These are phyloP conservation scores for Piromyces finnis DNA, from an alignment of 192 early-diverging fungal species.

Conservation along the genomic window DNA sequence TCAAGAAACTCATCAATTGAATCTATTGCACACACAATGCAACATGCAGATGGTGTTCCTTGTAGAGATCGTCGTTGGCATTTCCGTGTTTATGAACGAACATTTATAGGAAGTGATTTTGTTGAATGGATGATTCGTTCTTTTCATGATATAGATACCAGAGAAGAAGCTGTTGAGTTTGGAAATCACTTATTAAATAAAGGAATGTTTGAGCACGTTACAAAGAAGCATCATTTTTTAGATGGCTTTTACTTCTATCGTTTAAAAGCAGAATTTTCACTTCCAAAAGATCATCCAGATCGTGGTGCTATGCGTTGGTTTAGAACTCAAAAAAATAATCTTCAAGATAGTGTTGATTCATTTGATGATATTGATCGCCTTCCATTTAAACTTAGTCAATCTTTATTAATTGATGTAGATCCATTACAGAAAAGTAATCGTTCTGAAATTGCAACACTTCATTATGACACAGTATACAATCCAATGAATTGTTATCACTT, in stretches of 20 bases:
- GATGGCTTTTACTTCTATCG: conserved; percentile 86
- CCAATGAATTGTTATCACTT: conserved; percentile 78
- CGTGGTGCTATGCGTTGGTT: conserved; percentile 15
- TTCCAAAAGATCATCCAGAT: background rate
- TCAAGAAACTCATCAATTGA: conserved; percentile 23
- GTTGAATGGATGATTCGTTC: conserved; percentile 74
- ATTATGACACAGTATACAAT: conserved; percentile 82
- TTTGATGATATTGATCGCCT: background rate
- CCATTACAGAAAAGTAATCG: conserved; percentile 54
- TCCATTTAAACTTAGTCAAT: conserved; percentile 39
- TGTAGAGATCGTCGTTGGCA: conserved; percentile 76
- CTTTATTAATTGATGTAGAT: conserved; percentile 68
- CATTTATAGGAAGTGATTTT: conserved; percentile 65
- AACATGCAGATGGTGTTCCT: conserved; percentile 41
- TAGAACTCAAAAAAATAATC: conserved; percentile 9
- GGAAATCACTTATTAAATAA: conserved; percentile 61
- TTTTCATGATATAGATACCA: conserved; percentile 53
- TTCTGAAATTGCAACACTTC: conserved; percentile 65
- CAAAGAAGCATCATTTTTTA: conserved; percentile 41
- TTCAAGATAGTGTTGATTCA: background rate
- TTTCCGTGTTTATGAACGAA: conserved; percentile 42
- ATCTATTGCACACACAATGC: conserved; percentile 47
- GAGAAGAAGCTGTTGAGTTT: conserved; percentile 56
- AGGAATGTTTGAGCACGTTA: conserved; percentile 47
- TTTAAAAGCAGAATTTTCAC: conserved; percentile 30